Conservation (phyloP, 352 stramenopile genomes). For the Poterioochromonas sp. region DNA sequence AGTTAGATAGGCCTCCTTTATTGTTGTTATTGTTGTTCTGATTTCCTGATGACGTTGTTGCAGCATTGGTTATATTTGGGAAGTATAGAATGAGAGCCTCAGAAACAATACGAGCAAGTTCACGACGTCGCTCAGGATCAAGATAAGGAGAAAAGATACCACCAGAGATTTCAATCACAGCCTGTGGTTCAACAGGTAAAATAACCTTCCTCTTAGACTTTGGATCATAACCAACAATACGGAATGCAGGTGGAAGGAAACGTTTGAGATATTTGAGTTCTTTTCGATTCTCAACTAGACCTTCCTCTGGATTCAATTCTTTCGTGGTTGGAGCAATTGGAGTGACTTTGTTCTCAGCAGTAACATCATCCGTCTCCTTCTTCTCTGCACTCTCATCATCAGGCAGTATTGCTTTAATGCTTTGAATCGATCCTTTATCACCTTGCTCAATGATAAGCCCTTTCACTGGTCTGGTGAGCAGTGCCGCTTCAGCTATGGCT, state of each 20-base stretch:
- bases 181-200: conserved; percentile 6
- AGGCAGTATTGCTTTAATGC: background rate
- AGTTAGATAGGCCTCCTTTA: too few species aligned
- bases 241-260: conserved; percentile 7
- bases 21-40: too few species aligned
- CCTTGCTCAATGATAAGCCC: background rate
- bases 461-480: background rate
- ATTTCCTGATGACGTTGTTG: background rate
- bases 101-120: conserved; percentile 18
- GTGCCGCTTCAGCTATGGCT: background rate
- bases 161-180: conserved; percentile 14
- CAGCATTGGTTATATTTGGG: background rate
- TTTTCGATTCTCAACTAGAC: background rate
- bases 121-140: background rate
- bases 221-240: conserved; percentile 31
- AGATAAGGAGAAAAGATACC: conserved; percentile 30
- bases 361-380: background rate
- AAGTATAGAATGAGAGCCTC: conserved; percentile 16
- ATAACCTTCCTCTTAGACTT: background rate
- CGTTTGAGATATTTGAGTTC: background rate
- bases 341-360: background rate
- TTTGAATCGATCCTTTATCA: background rate
- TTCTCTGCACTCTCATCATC: background rate
- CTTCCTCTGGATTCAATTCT: background rate
- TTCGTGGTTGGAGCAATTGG: background rate